Evolutionary conservation across 1,139 yeast species (phyloP).

Genomic region (Wickerhamiella infanticola): DNA sequence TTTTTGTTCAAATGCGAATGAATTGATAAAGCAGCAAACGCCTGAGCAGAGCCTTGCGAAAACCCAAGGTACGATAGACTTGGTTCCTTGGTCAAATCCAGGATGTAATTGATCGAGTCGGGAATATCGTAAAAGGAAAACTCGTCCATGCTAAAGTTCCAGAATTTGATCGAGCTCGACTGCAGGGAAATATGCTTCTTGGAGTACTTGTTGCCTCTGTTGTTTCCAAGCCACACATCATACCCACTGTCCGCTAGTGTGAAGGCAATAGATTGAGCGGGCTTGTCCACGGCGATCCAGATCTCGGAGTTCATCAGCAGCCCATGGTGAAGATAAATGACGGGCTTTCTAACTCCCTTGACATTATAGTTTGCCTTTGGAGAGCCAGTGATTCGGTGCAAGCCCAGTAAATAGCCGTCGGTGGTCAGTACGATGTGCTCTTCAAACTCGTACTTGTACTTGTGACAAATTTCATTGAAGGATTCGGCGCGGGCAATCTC

Average conservation of each 20-base stretch:
- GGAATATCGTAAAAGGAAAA: slow-evolving; percentile 77
- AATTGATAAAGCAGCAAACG: slow-evolving; percentile 65
- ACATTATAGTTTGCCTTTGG: slow-evolving; percentile 19
- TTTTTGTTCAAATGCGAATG: slow-evolving; percentile 53
- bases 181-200: slow-evolving; percentile 32
- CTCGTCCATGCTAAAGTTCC: slow-evolving; percentile 81
- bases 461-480: slow-evolving; percentile 47
- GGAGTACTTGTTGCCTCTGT: slow-evolving; percentile 79
- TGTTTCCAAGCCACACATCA: slow-evolving; percentile 89
- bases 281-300: slow-evolving; percentile 54
- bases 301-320: slow-evolving; percentile 80
- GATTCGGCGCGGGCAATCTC: slow-evolving; percentile 25
- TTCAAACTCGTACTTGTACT: slow-evolving; percentile 48
- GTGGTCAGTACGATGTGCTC: slow-evolving; percentile 55
- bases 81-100: slow-evolving; percentile 29
- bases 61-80: slow-evolving; percentile 63
- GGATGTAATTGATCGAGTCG: slow-evolving; percentile 48
- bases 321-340: slow-evolving; percentile 81
- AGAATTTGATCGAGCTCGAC: slow-evolving; percentile 39
- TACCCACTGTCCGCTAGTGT: slow-evolving; percentile 63
- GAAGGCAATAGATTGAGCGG: slow-evolving; percentile 55
- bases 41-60: slow-evolving; percentile 86
- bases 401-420: slow-evolving; percentile 39
- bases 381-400: slow-evolving; percentile 34
- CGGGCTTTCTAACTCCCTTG: slow-evolving; percentile 24